phyloP scores from a whole-genome alignment of 345 rosid genomes.

The Tarenaya hassleriana region DNA sequence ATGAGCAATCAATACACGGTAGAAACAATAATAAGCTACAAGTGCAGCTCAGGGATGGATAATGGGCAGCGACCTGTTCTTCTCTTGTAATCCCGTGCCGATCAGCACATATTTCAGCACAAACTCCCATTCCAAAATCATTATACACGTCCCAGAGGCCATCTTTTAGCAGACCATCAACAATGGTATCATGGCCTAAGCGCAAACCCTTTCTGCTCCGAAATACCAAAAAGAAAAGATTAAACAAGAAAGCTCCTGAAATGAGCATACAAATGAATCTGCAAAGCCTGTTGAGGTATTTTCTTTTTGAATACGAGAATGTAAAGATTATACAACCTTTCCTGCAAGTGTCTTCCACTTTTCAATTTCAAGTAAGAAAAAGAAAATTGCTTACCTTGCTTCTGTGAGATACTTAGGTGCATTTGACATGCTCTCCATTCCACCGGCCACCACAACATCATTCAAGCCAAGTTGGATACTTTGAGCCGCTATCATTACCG shows the following conservation, averaged over 20 bases:
- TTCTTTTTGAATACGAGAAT: too few relatives aligned
- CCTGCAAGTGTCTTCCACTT: not conserved
- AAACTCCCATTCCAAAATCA: constrained; percentile 82
- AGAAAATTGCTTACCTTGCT: constrained; percentile 56
- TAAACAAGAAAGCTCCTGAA: not conserved
- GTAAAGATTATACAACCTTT: too few relatives aligned
- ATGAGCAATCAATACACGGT: constrained; percentile 3
- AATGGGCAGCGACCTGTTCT: constrained; percentile 54
- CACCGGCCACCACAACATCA: constrained; percentile 88
- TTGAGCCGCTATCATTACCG: constrained; percentile 86
- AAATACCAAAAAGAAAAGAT: not conserved
- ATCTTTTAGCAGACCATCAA: constrained; percentile 93
- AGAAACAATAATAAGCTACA: constrained; percentile 5
- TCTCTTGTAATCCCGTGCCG: constrained; percentile 60
- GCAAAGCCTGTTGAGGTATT: too few relatives aligned
- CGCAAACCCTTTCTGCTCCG: constrained; percentile 79
- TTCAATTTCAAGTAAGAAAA: constrained; percentile 2
- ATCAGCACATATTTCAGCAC: constrained; percentile 90
- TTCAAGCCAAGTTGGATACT: constrained; percentile 72
- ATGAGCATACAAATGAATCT: too few relatives aligned
- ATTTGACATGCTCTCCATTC: constrained; percentile 98
- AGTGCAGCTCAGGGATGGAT: constrained; percentile 13
- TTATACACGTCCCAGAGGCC: constrained; percentile 99
- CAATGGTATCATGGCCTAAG: constrained; percentile 67
- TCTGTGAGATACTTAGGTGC: constrained; percentile 82